Evolutionary conservation across 139 green algal genomes (phyloP).

Genomic region (Yamagishiella unicocca): DNA sequence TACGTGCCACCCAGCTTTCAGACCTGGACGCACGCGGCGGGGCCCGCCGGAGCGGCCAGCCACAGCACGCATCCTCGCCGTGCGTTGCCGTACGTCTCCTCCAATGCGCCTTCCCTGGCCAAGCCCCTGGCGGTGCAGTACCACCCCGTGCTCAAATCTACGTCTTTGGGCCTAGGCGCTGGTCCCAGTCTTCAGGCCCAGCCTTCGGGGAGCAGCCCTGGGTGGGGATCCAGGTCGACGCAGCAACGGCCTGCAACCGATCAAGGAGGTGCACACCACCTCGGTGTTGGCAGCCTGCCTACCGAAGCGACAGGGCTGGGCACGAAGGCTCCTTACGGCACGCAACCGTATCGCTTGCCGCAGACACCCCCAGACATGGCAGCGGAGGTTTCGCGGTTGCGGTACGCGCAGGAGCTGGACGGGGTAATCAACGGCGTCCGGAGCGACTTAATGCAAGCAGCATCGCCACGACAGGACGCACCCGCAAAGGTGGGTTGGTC

Average conservation of each 20-base stretch:
- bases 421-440: conserved; percentile 23
- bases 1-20: neutral
- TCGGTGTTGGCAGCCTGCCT: no score
- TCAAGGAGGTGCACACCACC: neutral
- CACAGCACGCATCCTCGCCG: neutral
- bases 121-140: conserved; percentile 38
- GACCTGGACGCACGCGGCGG: neutral
- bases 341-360: neutral
- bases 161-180: neutral
- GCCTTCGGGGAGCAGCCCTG: neutral
- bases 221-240: neutral
- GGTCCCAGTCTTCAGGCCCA: neutral
- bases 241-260: conserved; percentile 4
- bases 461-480: neutral
- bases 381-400: conserved; percentile 38
- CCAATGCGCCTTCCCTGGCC: conserved; percentile 5
- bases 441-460: neutral
- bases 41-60: neutral
- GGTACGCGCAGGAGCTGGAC: conserved; percentile 27
- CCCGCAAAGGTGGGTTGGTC: neutral
- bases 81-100: conserved; percentile 33
- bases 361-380: conserved; percentile 34
- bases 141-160: conserved; percentile 39
- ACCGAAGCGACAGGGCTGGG: no score
- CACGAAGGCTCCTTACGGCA: neutral